phyloP scores from a whole-genome alignment of 2,329 filamentous ascomycete species.

The Phialophora tarda region DNA sequence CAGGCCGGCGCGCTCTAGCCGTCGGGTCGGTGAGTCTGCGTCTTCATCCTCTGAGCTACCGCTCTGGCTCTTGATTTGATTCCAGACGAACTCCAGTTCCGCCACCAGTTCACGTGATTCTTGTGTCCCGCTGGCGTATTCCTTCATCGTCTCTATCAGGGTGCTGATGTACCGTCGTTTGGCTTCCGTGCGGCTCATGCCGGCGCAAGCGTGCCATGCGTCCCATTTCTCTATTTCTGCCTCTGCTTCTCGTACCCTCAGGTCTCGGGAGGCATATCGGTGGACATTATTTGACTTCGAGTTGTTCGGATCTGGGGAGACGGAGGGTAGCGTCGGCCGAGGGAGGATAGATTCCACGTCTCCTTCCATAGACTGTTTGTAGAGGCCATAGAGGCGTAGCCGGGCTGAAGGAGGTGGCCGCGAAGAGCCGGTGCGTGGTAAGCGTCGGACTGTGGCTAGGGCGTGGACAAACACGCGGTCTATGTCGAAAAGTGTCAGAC shows the following conservation, averaged over 20 bases:
- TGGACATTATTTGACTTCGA: constrained; percentile 36
- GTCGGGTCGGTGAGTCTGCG: constrained; percentile 48
- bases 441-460: constrained; percentile 97
- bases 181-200: constrained; percentile 84
- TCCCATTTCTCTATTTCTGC: constrained; percentile 61
- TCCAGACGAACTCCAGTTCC: constrained; percentile 99
- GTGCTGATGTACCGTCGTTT: constrained; percentile 94
- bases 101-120: constrained; percentile 86
- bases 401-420: constrained; percentile 85
- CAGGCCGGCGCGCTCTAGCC: constrained; percentile 55
- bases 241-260: constrained; percentile 52
- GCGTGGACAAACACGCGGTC: constrained; percentile 99
- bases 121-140: constrained; percentile 79
- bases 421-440: constrained; percentile 87
- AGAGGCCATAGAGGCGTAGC: constrained; percentile 92
- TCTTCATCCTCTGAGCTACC: constrained; percentile 43
- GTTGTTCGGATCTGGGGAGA: constrained; percentile 35
- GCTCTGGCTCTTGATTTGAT: constrained; percentile 71
- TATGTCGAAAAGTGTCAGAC: constrained; percentile 47
- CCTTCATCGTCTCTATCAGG: constrained; percentile 95
- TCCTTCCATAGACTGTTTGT: constrained; percentile 98
- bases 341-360: constrained; percentile 95
- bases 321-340: constrained; percentile 61
- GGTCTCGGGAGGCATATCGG: constrained; percentile 38
- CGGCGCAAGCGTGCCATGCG: constrained; percentile 89